phyloP scores from a whole-genome alignment of 306 rosid species.

The Hippophae tibetana region DNA sequence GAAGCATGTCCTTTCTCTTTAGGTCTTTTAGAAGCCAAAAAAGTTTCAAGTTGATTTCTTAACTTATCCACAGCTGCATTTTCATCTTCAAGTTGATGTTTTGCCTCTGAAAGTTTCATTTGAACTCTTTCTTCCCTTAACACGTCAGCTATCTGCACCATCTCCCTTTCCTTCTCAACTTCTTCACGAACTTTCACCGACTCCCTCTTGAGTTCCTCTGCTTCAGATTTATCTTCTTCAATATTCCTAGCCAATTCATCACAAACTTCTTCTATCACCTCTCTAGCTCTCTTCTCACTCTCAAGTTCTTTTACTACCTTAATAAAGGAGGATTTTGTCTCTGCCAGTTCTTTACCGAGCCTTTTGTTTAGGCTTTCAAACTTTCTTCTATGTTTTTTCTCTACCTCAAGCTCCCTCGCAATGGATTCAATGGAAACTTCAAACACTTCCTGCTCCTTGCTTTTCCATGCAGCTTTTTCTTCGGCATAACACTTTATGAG shows the following conservation, averaged over 20 bases:
- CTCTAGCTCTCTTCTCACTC: constrained; percentile 89
- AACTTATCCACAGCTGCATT: constrained; percentile 70
- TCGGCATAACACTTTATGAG: constrained; percentile 87
- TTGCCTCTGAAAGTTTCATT: constrained; percentile 56
- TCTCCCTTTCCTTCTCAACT: constrained; percentile 65
- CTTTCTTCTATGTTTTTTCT: constrained; percentile 78
- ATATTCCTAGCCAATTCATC: constrained; percentile 72
- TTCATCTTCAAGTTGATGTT: constrained; percentile 68
- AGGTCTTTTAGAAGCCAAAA: constrained; percentile 53
- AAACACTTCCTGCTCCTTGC: constrained; percentile 65
- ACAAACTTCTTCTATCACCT: constrained; percentile 75
- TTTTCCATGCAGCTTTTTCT: constrained; percentile 91
- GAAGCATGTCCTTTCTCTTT: constrained; percentile 59
- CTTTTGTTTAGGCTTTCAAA: constrained; percentile 89
- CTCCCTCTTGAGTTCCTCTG: constrained; percentile 48
- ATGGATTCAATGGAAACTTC: constrained; percentile 98
- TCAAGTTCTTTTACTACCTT: constrained; percentile 80
- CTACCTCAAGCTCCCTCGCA: constrained; percentile 83
- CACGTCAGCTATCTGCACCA: constrained; percentile 58
- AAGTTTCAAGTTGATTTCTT: constrained; percentile 81
- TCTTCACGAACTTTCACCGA: constrained; percentile 50
- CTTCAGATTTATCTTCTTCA: constrained; percentile 53
- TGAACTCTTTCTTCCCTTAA: constrained; percentile 72
- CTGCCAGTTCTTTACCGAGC: constrained; percentile 83
- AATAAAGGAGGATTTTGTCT: constrained; percentile 76